These are phyloP conservation scores for Coemansia sp. DNA, from an alignment of 192 early-diverging fungal genomes.

Conservation along the genomic window DNA sequence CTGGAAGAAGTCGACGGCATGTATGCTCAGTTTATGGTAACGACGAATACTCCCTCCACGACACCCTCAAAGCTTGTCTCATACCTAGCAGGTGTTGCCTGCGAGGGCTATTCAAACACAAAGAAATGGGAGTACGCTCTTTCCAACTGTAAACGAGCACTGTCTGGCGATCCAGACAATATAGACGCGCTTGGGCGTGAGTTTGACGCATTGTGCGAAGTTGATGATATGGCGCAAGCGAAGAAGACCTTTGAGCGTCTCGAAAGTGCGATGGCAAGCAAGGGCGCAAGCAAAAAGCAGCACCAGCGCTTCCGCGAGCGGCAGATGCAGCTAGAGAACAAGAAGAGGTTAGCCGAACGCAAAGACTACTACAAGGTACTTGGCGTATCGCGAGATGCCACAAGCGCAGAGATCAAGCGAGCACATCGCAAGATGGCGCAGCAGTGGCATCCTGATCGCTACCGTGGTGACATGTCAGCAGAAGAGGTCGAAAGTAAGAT, in stretches of 20 bases:
- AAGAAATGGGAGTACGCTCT: slow-evolving; percentile 59
- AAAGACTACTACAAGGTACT: slow-evolving; percentile 98
- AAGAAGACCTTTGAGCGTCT: slow-evolving; percentile 71
- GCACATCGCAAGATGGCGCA: slow-evolving; percentile 89
- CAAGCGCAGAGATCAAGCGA: slow-evolving; percentile 81
- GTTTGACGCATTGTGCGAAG: slow-evolving; percentile 67
- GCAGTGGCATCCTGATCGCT: slow-evolving; percentile 83
- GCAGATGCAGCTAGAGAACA: slow-evolving; percentile 52
- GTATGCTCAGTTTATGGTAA: slow-evolving; percentile 33
- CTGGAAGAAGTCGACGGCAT: slow-evolving; percentile 37
- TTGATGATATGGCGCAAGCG: slow-evolving; percentile 79
- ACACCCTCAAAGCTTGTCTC: slow-evolving; percentile 42
- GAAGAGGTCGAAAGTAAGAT: slow-evolving; percentile 86
- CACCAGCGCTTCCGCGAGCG: slow-evolving; percentile 54
- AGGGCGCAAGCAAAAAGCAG: slow-evolving; percentile 47
- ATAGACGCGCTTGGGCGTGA: slow-evolving; percentile 71
- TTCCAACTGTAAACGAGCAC: slow-evolving; percentile 67
- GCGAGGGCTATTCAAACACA: slow-evolving; percentile 47
- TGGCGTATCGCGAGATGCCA: slow-evolving; percentile 73
- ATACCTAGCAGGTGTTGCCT: slow-evolving; percentile 39
- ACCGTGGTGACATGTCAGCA: slow-evolving; percentile 70
- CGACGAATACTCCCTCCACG: slow-evolving; percentile 16
- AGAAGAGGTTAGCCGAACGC: slow-evolving; percentile 49
- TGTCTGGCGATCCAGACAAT: slow-evolving; percentile 71
- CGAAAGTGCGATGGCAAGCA: slow-evolving; percentile 53